Conservation (phyloP, 345 rosid genomes). For the Eucalyptus brandiana region DNA sequence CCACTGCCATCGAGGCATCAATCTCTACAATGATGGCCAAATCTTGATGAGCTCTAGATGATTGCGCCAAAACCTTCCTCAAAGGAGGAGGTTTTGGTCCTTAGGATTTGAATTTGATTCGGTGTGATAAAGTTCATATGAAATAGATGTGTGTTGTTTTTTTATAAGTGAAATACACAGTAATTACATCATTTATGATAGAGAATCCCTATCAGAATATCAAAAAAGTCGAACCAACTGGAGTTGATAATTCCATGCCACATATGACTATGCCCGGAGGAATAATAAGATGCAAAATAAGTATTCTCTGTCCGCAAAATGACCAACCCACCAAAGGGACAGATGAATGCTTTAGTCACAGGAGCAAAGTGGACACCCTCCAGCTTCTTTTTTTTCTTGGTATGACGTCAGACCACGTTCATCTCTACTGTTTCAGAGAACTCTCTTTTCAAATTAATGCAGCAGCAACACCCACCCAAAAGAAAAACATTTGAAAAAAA, state of each 20-base stretch:
- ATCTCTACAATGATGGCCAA: neutral
- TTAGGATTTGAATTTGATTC: neutral
- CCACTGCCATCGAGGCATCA: neutral
- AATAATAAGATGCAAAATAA: neutral
- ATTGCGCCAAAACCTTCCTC: accelerated
- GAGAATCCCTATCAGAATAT: neutral
- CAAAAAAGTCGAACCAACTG: neutral
- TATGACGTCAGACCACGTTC: neutral
- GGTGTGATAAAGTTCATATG: neutral
- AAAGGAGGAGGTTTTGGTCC: neutral
- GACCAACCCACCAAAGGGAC: neutral
- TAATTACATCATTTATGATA: accelerated
- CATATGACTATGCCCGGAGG: neutral
- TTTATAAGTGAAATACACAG: accelerated
- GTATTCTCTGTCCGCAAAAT: neutral
- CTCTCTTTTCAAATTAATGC: neutral
- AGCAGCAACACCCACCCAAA: neutral
- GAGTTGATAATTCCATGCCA: neutral
- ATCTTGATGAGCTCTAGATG: neutral
- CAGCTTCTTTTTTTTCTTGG: neutral
- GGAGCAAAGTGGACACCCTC: neutral
- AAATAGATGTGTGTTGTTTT: accelerated
- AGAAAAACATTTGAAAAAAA: neutral
- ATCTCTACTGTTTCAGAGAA: neutral
- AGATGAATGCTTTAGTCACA: neutral